phyloP scores from a whole-genome alignment of 441 rosid species.

The Euphorbia corollata region DNA sequence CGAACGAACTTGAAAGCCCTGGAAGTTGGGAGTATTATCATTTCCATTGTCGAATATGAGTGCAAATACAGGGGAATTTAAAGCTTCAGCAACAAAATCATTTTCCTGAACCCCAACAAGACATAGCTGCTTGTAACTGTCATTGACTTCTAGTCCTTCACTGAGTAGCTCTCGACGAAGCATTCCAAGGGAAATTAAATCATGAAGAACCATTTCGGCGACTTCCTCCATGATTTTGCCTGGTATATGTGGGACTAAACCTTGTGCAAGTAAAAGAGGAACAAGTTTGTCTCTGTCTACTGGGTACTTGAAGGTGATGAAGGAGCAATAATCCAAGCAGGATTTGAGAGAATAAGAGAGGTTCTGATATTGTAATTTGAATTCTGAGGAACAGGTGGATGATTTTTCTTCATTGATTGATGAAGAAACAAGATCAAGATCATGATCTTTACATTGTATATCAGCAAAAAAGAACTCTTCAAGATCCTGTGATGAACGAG shows the following conservation, averaged over 20 bases:
- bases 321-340: conserved; percentile 14
- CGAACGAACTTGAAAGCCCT: conserved; percentile 12
- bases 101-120: conserved; percentile 2
- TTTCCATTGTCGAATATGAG: conserved; percentile 9
- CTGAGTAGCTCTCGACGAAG: neutral
- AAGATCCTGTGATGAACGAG: neutral
- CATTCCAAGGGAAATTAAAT: conserved; percentile 10
- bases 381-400: neutral
- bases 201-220: conserved; percentile 9
- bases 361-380: conserved; percentile 1
- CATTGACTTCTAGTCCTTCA: neutral
- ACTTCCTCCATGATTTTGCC: conserved; percentile 16
- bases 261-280: conserved; percentile 16
- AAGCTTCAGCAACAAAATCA: conserved; percentile 10
- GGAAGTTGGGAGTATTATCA: conserved; percentile 9
- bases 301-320: neutral
- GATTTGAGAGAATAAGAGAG: conserved; percentile 13
- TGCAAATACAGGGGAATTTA: conserved; percentile 10
- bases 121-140: neutral
- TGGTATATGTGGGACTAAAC: conserved; percentile 8
- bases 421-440: no score
- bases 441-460: neutral
- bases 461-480: conserved; percentile 7
- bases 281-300: conserved; percentile 6
- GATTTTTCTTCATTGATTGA: neutral